Conservation (phyloP, 768 basidiomycete genomes). For the Ramaria sp. region DNA sequence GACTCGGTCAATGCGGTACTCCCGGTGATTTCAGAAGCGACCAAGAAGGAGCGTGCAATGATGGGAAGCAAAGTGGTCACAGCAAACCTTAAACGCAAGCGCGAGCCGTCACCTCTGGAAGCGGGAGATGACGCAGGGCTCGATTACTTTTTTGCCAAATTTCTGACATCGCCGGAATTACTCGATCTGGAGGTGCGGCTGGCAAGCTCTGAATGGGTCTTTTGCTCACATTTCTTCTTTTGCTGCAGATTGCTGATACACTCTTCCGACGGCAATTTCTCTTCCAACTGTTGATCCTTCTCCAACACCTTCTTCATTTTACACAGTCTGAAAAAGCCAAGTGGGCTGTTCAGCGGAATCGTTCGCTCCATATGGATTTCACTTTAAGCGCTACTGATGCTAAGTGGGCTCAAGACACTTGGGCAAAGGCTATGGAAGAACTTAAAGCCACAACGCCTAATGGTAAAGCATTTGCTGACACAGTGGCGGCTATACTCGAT, state of each 20-base stretch:
- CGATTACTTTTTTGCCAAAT: conserved; percentile 92
- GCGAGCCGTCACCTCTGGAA: conserved; percentile 34
- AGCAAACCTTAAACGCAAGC: conserved; percentile 51
- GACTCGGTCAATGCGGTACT: conserved; percentile 62
- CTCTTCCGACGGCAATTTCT: conserved; percentile 90
- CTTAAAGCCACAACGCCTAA: conserved; percentile 69
- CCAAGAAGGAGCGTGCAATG: conserved; percentile 78
- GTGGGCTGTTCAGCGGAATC: conserved; percentile 57
- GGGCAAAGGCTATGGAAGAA: conserved; percentile 41
- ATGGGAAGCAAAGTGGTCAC: conserved; percentile 58
- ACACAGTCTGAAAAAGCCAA: conserved; percentile 53
- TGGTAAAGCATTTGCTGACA: conserved; percentile 67
- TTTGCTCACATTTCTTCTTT: conserved; percentile 1
- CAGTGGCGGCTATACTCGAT: conserved; percentile 59
- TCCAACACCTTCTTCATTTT: conserved; percentile 65
- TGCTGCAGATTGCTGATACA: conserved; percentile 68
- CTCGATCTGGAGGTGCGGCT: conserved; percentile 69
- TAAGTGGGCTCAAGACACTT: conserved; percentile 69
- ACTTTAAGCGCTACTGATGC: conserved; percentile 55
- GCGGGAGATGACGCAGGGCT: conserved; percentile 34
- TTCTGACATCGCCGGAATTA: conserved; percentile 79
- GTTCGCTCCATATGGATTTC: conserved; percentile 78
- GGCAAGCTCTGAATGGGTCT: not conserved
- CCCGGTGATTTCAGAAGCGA: conserved; percentile 75
- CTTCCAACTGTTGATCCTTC: conserved; percentile 72